Evolutionary conservation across 805 yeast species (phyloP), one percentile per base, ranked within the genome.

Genomic region (Saturnispora saitoi): DNA sequence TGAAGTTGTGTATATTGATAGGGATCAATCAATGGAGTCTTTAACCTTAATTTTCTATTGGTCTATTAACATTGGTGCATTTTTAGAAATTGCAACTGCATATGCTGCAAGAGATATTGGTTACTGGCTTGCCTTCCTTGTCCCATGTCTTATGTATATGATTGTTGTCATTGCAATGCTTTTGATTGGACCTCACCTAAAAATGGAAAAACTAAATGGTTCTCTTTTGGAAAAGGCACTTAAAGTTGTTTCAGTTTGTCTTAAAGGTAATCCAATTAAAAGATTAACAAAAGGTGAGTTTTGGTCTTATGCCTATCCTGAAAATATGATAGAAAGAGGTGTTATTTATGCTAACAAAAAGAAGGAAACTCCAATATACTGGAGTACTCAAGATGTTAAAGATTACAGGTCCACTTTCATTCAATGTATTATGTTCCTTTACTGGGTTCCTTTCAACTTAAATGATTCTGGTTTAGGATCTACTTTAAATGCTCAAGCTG

Each of bases 1-100:
- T 49, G 81, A 80, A 59, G 72, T 73, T 42, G 90, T 84, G 32
- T 78, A 83, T 56, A 63, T 75, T 42, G 77, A 73, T 55, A 68
- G 75, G 46, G 70, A 69, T 56, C 64, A 70, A 47, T 60, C 75
- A 4, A 60, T 73, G 51, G 69, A 67, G 56, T 59, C 62, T 32
- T 53, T 68, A 51, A 58, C 75, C 17, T 64, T 75, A 58, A 64
- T 71, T 41, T 76, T 76, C 60, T 76, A 76, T 61, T 76, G 79
- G 77, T 62, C 75, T 46, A 76, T 78, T 54, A 77, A 76, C 56
- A 66, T 75, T 50, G 81, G 81, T 53, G 75, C 78, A 8, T 75
- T 77, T 60, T 68, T 75, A 56, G 73, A 70, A 57, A 63, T 76
- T 45, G 80, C 77, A 17, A 74, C 80, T 22, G 67, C 78, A 11